Conservation (phyloP, 192 early-diverging fungal species). For the Coemansia sp. region DNA sequence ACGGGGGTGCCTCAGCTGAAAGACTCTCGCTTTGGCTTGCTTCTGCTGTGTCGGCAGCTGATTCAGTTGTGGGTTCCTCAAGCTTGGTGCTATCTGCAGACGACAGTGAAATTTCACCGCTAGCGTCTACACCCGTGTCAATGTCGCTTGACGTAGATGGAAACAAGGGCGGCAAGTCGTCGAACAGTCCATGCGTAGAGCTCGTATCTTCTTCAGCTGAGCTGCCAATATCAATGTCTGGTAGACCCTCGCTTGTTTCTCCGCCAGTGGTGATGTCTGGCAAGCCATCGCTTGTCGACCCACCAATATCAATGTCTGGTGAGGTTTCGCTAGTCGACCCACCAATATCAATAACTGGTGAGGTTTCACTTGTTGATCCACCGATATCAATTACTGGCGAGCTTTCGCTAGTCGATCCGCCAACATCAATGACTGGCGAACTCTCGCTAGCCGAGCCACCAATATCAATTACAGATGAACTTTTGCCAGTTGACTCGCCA, state of each 20-base stretch:
- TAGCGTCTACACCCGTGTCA: neutral
- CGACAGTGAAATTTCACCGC: neutral
- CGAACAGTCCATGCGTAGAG: conserved; percentile 4
- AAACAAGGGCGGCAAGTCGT: conserved; percentile 5
- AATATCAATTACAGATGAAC: neutral
- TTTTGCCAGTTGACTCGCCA: neutral
- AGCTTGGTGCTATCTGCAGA: neutral
- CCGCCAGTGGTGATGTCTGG: neutral
- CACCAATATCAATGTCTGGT: neutral
- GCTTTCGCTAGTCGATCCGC: conserved; percentile 2
- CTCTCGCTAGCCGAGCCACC: neutral
- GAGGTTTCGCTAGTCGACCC: neutral
- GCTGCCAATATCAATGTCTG: neutral
- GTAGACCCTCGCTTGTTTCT: neutral
- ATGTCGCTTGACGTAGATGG: conserved; percentile 2
- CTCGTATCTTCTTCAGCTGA: neutral
- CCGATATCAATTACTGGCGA: neutral
- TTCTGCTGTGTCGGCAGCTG: neutral
- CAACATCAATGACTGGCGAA: neutral
- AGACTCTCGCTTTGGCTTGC: neutral
- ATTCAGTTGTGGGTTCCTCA: neutral
- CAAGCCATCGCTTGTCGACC: neutral
- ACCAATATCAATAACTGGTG: neutral
- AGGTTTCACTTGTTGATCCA: neutral
- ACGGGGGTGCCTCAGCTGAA: neutral